Conservation (phyloP, 768 basidiomycete species). For the Suillus brevipes region DNA sequence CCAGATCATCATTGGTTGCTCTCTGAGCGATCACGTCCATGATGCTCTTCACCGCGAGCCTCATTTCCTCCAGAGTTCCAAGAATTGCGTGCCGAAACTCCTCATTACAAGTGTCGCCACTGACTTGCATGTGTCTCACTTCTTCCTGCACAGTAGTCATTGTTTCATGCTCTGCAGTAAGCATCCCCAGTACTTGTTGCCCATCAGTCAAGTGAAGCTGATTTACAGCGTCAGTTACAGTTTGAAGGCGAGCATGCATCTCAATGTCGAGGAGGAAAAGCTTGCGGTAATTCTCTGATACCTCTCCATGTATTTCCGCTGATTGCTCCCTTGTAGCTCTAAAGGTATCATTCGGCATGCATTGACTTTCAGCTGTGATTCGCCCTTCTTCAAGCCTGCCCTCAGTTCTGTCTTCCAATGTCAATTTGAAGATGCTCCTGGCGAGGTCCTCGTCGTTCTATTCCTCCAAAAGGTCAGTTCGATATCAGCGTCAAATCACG, state of each 20-base stretch:
- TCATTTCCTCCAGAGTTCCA: too few species aligned
- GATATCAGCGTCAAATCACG: not conserved
- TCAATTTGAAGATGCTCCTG: slow-evolving; percentile 1
- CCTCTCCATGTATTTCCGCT: not conserved
- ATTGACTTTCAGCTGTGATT: not conserved
- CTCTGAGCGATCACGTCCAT: slow-evolving; percentile 1
- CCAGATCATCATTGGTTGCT: not conserved
- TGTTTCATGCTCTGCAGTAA: not conserved
- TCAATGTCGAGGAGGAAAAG: not conserved
- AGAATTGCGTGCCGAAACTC: not conserved
- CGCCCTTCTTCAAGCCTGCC: not conserved
- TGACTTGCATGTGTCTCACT: not conserved
- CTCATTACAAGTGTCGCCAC: not conserved
- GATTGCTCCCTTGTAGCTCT: not conserved
- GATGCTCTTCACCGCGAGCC: slow-evolving; percentile 1
- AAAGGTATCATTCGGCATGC: not conserved
- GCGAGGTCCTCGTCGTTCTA: not conserved
- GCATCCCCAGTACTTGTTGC: not conserved
- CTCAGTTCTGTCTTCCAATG: not conserved
- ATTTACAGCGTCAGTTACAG: not conserved
- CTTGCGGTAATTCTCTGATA: not conserved
- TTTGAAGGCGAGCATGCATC: not conserved
- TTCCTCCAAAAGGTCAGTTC: not conserved
- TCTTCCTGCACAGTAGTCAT: not conserved
- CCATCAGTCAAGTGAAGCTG: not conserved